Conservation (phyloP, 1,139 yeast genomes). For the Magnusiomyces tetraspermus region DNA sequence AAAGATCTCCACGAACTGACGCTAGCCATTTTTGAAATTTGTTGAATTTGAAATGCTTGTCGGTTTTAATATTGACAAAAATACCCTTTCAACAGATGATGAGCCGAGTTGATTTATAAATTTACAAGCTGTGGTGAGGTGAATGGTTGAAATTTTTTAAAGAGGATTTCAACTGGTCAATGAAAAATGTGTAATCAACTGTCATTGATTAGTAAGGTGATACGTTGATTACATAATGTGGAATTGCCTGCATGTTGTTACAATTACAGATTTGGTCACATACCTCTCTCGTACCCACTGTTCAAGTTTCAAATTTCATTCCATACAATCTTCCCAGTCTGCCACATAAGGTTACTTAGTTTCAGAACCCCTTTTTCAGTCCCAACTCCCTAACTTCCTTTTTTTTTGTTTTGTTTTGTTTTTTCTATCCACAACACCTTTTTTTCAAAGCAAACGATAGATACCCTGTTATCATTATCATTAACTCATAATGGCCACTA, state of each 20-base stretch:
- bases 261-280: not conserved
- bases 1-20: not conserved
- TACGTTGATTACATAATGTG: too few relatives aligned
- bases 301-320: not conserved
- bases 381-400: too few relatives aligned
- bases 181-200: too few relatives aligned
- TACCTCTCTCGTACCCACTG: not conserved
- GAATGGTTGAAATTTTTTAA: not conserved
- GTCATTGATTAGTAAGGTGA: too few relatives aligned
- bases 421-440: not conserved
- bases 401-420: not conserved
- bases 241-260: not conserved
- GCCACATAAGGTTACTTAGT: too few relatives aligned
- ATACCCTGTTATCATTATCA: not conserved
- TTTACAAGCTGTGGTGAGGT: not conserved
- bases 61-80: not conserved
- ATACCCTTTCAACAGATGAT: not conserved
- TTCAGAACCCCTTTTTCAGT: too few relatives aligned
- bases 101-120: too few relatives aligned
- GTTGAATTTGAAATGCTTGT: too few relatives aligned
- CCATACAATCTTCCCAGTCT: not conserved
- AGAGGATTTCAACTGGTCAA: not conserved
- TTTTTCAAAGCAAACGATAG: not conserved
- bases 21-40: not conserved
- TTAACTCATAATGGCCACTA: slow-evolving; percentile 8